Evolutionary conservation across 805 yeast species (phyloP).

Genomic region (Starmerella tilneyi): DNA sequence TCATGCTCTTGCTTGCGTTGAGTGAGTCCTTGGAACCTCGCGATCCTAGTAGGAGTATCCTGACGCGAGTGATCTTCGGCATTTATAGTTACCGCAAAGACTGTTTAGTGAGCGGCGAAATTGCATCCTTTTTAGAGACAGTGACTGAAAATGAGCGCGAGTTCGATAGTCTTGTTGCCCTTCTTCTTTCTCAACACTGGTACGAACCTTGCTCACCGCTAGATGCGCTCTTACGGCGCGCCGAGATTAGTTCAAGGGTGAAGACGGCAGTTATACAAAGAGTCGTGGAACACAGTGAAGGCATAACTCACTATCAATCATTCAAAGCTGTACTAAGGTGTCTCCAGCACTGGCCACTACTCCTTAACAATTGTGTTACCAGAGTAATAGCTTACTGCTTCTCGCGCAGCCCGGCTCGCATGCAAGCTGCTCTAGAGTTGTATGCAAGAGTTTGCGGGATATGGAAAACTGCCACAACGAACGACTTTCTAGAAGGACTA

Average conservation of each 20-base stretch:
- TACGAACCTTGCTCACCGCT: no score
- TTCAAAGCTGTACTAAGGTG: not conserved
- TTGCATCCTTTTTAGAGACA: not conserved
- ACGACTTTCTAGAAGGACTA: not conserved
- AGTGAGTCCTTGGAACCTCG: not conserved
- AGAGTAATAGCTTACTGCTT: not conserved
- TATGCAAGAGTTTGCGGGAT: not conserved
- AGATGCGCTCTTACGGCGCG: no score
- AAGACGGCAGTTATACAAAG: no score
- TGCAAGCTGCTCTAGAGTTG: not conserved
- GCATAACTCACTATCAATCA: no score
- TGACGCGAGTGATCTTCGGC: not conserved
- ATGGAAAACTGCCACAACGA: not conserved
- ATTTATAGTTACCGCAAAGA: not conserved
- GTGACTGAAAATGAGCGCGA: not conserved
- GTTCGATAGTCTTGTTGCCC: not conserved
- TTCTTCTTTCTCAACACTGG: no score
- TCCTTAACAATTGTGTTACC: not conserved
- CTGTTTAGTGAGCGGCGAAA: not conserved
- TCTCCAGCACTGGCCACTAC: not conserved
- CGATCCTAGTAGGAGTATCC: not conserved
- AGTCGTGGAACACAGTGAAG: no score
- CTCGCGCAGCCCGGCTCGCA: not conserved
- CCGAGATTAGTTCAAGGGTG: no score
- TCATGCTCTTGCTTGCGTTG: not conserved